Base-by-base conservation (phyloP, 1,284 basidiomycete species). In the Cystobasidiaceae sp. region DNA sequence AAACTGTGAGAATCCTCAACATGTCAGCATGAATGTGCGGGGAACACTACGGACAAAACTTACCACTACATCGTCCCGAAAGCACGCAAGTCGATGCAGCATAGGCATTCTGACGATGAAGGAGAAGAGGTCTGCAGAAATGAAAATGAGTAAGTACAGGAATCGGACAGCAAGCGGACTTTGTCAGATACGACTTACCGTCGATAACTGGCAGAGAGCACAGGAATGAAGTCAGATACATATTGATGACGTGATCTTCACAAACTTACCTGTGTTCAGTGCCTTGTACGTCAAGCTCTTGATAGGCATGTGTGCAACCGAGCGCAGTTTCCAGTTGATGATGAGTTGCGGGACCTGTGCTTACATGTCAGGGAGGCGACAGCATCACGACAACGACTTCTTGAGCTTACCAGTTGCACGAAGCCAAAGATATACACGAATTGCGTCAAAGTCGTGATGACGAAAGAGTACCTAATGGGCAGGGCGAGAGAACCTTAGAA, bases 31-130 rank as follows among this genome's bases (percentile, higher is more conserved):
- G 17, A 50, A 27, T 23, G n/a, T 15, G 44, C 39, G 6, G 30
- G 25, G 27, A 41, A 30, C 4, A 41, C 48, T 17, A 55, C 51
- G 37, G n/a, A 41, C 13, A 13, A 50, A 9, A 39, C 46, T 49
- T 32, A 59, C 56, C 9, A 78, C 75, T 17, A 76, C 66, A 58
- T 78, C 77, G 61, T 78, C 77, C 44, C 77, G 67, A 83, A 92
- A 92, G 76, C 89, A 91, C 3, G 89, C 88, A 64, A 93, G 78
- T 67, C 90, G 85, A 77, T 97, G 93, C 56, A 97, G 81, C 75
- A 87, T 85, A 17, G 94, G 94, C 93, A 97, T 97, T 80, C 90
- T 89, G 79, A 94, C 91, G 74, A 89, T 90, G 78, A 93, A 94
- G 21, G 74, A 74, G 66, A 74, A 69, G 50, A 64, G 28, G 27